phyloP scores from a whole-genome alignment of 2,329 filamentous ascomycete species.

The Aspergillus aculeatinus region DNA sequence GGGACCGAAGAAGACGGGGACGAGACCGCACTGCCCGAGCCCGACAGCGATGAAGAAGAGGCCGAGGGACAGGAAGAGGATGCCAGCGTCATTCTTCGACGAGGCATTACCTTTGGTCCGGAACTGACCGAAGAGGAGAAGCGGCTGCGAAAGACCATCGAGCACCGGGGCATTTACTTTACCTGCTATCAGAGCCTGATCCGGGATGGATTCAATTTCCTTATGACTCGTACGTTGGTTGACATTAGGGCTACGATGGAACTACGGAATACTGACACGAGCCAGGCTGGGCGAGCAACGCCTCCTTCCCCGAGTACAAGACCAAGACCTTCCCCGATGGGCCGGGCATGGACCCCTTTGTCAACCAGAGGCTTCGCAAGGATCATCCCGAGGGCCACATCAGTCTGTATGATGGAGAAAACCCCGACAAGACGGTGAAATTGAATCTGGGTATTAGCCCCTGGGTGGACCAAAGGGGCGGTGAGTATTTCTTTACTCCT shows the following conservation, averaged over 20 bases:
- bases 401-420: conserved; percentile 19
- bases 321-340: conserved; percentile 1
- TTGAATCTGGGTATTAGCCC: conserved; percentile 23
- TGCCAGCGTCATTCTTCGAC: conserved; percentile 42
- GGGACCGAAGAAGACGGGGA: conserved; percentile 12
- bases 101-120: conserved; percentile 47
- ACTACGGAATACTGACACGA: conserved; percentile 1
- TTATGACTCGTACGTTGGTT: conserved; percentile 5
- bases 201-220: conserved; percentile 29
- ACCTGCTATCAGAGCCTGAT: conserved; percentile 49
- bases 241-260: neutral
- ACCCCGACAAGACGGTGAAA: conserved; percentile 12
- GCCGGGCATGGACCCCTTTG: conserved; percentile 23
- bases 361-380: conserved; percentile 18
- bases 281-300: conserved; percentile 25
- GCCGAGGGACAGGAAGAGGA: conserved; percentile 7
- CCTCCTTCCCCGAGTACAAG: conserved; percentile 20
- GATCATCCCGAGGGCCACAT: conserved; percentile 17
- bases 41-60: neutral
- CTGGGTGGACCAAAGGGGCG: conserved; percentile 46
- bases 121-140: conserved; percentile 40
- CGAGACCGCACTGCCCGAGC: conserved; percentile 1
- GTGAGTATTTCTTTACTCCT: conserved; percentile 51
- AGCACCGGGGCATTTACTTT: conserved; percentile 49
- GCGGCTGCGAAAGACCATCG: conserved; percentile 24